Evolutionary conservation across 176 grass and related monocot genomes (phyloP).

Genomic region (Zea luxurians): DNA sequence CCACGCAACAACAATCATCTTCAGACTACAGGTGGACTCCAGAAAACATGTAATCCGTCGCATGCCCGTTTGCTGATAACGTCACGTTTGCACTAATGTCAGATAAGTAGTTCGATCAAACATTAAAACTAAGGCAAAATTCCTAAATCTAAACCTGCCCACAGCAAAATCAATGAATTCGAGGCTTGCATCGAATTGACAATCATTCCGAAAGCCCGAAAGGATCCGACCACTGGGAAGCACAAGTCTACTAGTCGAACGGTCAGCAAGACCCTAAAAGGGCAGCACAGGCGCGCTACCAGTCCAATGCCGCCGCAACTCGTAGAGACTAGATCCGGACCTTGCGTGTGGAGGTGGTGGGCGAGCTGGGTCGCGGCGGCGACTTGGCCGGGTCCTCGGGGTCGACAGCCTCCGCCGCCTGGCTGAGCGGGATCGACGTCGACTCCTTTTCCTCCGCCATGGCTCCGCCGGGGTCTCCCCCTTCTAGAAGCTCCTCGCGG

Average conservation of each 20-base stretch:
- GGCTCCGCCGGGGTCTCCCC: constrained; percentile 6
- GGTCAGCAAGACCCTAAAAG: not conserved
- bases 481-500: constrained; percentile 22
- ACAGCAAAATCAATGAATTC: not conserved
- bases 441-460: constrained; percentile 94
- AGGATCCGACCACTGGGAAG: not conserved
- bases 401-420: constrained; percentile 64
- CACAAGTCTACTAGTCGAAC: not conserved
- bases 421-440: constrained; percentile 82
- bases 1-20: not conserved
- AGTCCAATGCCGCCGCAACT: constrained; percentile 11
- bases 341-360: constrained; percentile 90
- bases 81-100: not conserved
- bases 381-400: constrained; percentile 89
- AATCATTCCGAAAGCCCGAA: not conserved
- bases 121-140: not conserved
- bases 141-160: not conserved
- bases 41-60: not conserved
- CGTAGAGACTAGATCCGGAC: constrained; percentile 48
- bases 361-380: constrained; percentile 66
- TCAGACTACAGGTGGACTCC: not conserved
- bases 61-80: not conserved
- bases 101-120: not conserved
- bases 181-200: not conserved
- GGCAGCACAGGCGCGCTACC: not conserved